Conservation (phyloP, 495 filamentous ascomycete species). For the Penicillium pancosmium region DNA sequence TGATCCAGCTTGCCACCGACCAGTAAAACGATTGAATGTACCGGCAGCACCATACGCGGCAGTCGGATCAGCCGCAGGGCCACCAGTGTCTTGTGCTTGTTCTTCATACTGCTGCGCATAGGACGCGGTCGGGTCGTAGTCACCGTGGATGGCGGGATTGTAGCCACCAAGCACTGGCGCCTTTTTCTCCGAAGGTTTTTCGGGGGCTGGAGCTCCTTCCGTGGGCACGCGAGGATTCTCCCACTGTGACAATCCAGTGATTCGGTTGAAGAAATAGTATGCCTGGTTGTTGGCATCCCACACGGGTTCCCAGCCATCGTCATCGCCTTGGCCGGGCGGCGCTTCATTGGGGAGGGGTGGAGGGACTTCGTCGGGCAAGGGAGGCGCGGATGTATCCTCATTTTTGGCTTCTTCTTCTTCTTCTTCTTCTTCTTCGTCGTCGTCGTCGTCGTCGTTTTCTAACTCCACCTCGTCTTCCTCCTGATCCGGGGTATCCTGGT, state of each 20-base stretch:
- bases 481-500: constrained; percentile 2
- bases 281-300: constrained; percentile 74
- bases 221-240: constrained; percentile 82
- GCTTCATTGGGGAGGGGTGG: constrained; percentile 57
- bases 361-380: constrained; percentile 53
- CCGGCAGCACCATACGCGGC: constrained; percentile 66
- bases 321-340: constrained; percentile 52
- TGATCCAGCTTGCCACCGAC: constrained; percentile 70
- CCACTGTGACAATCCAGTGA: constrained; percentile 78
- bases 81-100: constrained; percentile 29
- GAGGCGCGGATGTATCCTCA: constrained; percentile 41
- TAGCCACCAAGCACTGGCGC: constrained; percentile 67
- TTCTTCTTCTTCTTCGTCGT: too few relatives aligned
- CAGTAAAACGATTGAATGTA: constrained; percentile 91
- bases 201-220: constrained; percentile 30
- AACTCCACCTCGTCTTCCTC: constrained; percentile 19
- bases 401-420: constrained; percentile 15
- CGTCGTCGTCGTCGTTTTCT: constrained; percentile 14
- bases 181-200: constrained; percentile 18
- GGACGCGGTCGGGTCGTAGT: constrained; percentile 90
- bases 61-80: constrained; percentile 31
- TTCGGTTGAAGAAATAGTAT: constrained; percentile 91
- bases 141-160: constrained; percentile 93
- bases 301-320: constrained; percentile 87
- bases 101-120: constrained; percentile 70